These are phyloP conservation scores for Moelleriella libera DNA, from an alignment of 2,329 filamentous ascomycete species.

Conservation along the genomic window DNA sequence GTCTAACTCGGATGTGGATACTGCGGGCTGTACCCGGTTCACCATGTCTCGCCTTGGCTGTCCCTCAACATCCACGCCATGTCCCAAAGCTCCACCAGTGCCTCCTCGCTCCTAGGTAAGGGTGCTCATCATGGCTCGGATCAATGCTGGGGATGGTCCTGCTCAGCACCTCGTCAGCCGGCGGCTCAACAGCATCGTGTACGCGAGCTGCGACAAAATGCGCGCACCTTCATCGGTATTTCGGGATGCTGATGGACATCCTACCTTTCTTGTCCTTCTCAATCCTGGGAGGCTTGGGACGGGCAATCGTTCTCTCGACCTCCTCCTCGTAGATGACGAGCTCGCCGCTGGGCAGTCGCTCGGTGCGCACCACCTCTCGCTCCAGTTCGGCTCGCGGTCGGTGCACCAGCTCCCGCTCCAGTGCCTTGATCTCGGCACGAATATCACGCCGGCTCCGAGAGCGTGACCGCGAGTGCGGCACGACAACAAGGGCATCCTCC, in stretches of 20 bases:
- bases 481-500: slow-evolving; percentile 20
- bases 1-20: too few species aligned
- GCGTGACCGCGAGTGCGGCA: slow-evolving; percentile 25
- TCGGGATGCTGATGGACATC: slow-evolving; percentile 73
- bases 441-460: slow-evolving; percentile 48
- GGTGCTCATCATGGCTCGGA: slow-evolving; percentile 59
- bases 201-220: slow-evolving; percentile 9
- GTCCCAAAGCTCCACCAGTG: too few species aligned
- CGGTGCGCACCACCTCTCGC: slow-evolving; percentile 39
- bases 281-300: slow-evolving; percentile 48
- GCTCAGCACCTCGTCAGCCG: slow-evolving; percentile 17
- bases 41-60: too few species aligned
- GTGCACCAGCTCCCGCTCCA: slow-evolving; percentile 40
- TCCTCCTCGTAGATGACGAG: slow-evolving; percentile 49
- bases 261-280: slow-evolving; percentile 93
- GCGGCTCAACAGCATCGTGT: slow-evolving; percentile 7
- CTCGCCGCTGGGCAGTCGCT: slow-evolving; percentile 44
- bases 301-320: slow-evolving; percentile 40
- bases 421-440: slow-evolving; percentile 53
- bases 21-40: too few species aligned
- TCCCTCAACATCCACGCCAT: too few species aligned
- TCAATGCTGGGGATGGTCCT: slow-evolving; percentile 49
- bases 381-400: slow-evolving; percentile 24
- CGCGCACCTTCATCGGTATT: slow-evolving; percentile 46
- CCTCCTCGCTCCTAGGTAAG: slow-evolving; percentile 33